A percentile compares a stretch with the other conserved stretches of the same genome.
Evolutionary conservation across 129 eudicot genomes (phyloP).

Genomic region (Flaveria robusta): DNA sequence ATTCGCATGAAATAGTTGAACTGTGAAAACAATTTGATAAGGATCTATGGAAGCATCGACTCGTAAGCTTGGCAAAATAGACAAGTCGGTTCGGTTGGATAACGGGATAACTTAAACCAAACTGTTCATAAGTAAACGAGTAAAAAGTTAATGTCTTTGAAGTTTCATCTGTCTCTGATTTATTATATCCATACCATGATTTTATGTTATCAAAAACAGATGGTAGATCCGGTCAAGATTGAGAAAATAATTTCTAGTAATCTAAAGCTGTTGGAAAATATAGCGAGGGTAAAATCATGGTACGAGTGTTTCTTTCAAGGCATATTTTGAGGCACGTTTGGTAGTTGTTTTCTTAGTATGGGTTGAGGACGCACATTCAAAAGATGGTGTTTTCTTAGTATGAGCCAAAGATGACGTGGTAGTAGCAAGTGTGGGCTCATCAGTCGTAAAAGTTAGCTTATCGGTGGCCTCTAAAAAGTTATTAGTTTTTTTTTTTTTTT

Average conservation of each 20-base stretch:
- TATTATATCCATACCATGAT: neutral
- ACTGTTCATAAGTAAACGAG: neutral
- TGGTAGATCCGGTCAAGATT: constrained; percentile 71
- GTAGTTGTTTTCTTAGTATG: too few relatives aligned
- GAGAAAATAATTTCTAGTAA: constrained; percentile 76
- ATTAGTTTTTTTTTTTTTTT: too few relatives aligned
- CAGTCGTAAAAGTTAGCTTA: too few relatives aligned
- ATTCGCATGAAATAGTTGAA: too few relatives aligned
- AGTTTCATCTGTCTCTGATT: neutral
- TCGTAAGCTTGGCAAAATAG: too few relatives aligned
- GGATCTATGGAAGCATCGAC: too few relatives aligned
- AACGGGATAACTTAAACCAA: neutral
- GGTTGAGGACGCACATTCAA: too few relatives aligned
- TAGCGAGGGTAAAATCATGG: constrained; percentile 80
- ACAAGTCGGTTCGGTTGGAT: neutral
- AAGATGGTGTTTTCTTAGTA: too few relatives aligned
- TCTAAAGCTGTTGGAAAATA: constrained; percentile 81
- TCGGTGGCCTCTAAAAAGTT: too few relatives aligned
- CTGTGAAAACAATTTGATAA: too few relatives aligned
- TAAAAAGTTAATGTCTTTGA: neutral
- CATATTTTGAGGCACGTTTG: constrained; percentile 46
- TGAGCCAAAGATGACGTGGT: too few relatives aligned
- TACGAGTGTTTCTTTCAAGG: constrained; percentile 84
- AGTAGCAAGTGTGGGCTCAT: too few relatives aligned
- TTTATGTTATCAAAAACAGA: constrained; percentile 43